Conservation (phyloP, 306 rosid species). For the Leucaena leucocephala region DNA sequence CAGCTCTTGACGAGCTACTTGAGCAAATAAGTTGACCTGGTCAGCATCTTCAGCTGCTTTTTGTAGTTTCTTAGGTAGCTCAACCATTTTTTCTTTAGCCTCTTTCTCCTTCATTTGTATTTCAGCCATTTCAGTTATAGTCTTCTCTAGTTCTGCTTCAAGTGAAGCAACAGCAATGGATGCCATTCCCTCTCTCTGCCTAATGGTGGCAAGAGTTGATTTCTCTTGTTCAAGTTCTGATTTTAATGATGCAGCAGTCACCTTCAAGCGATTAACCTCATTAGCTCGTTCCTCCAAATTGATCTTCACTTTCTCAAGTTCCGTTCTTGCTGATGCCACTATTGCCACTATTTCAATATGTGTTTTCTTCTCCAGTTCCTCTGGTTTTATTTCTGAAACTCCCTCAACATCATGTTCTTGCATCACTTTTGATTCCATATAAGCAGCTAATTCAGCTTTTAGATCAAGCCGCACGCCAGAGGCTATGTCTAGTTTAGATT, state of each 20-base stretch:
- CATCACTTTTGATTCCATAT: constrained; percentile 68
- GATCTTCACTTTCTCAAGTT: constrained; percentile 79
- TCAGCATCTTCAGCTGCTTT: constrained; percentile 77
- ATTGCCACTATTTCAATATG: constrained; percentile 70
- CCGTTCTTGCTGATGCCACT: constrained; percentile 77
- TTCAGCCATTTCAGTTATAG: constrained; percentile 62
- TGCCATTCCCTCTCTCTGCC: constrained; percentile 96
- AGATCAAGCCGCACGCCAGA: constrained; percentile 66
- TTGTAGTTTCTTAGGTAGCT: constrained; percentile 72
- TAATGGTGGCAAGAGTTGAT: constrained; percentile 56
- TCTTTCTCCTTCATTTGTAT: constrained; percentile 80
- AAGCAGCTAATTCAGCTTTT: constrained; percentile 76
- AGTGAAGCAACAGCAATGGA: constrained; percentile 82
- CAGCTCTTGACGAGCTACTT: constrained; percentile 65
- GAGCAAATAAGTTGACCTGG: constrained; percentile 63
- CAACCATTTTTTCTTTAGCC: constrained; percentile 59
- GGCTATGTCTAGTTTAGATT: constrained; percentile 67
- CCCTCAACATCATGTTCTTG: constrained; percentile 50
- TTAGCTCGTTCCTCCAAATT: constrained; percentile 76
- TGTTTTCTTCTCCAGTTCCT: constrained; percentile 51
- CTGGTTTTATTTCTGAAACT: constrained; percentile 40
- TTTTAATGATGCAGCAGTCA: constrained; percentile 67
- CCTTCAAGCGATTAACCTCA: constrained; percentile 74
- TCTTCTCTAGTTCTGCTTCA: constrained; percentile 80
- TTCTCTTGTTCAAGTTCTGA: constrained; percentile 77